Evolutionary conservation across 331 rosid genomes (phyloP), one percentile per base, ranked within the genome.

Genomic region (Pyrus hybrid): DNA sequence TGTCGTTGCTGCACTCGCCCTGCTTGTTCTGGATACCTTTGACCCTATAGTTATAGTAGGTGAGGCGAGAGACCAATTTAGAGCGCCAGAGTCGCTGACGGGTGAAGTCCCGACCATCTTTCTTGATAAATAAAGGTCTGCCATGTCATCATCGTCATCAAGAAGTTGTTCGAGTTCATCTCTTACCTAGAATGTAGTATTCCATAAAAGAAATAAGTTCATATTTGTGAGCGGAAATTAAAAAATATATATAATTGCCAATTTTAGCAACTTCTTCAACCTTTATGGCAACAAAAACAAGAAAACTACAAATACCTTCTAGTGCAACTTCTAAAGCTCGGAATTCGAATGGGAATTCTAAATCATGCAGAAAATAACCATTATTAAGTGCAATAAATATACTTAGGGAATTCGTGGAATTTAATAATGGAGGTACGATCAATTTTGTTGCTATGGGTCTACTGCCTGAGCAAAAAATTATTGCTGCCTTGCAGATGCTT

Each of bases 121-220:
- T 82, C 93, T 88, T 35, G 98, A 89, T 72, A 93, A 83, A 86
- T 89, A 93, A 80, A 93, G 97, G 60, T 93, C 96, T 9, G 93
- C 96, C 98, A 93, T 91, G 75, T 91, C 97, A 4, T 82, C 96
- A 0, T 93, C 97, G 4, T 93, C 98, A 51, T 93, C 97, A 26
- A 93, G 96, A 76, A 93, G 90, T 77, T 88, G 96, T 82, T 93
- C 98, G 16, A 91, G 87, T 80, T 91, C 98, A 68, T 93, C 98
- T 71, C 97, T 87, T 32, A 91, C 89, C 98, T 93, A 76, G 22
- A 68, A 80, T 61, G 41, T 63, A 49, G 13, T 25, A 65, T 53
- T 70, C 21, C 43, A 60, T 13, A 20, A 10, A 41, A 35, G 21
- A 72, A 35, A 20, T 21, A 77, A 76, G 18, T 51, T 54, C 56